phyloP scores from a whole-genome alignment of 768 basidiomycete species.

The Leccinum incarnatum region DNA sequence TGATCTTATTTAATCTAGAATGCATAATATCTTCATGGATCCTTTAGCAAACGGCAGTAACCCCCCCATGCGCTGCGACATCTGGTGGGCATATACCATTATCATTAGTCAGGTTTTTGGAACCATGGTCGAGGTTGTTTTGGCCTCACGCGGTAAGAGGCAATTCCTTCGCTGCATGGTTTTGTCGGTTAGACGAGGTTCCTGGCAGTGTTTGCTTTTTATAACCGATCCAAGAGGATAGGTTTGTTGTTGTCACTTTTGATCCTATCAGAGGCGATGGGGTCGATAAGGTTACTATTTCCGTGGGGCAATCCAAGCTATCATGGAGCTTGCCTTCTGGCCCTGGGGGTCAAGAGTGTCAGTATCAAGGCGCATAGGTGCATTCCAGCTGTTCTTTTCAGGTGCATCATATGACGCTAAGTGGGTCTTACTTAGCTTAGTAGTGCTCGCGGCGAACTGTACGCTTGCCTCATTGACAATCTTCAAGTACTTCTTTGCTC shows the following conservation, averaged over 20 bases:
- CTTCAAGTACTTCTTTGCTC: slow-evolving; percentile 17
- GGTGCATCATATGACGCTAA: neutral
- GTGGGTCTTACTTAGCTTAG: slow-evolving; percentile 4
- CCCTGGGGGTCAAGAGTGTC: neutral
- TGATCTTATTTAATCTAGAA: slow-evolving; percentile 2
- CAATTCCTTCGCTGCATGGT: no score
- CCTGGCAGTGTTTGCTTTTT: slow-evolving; percentile 17
- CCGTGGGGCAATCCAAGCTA: neutral
- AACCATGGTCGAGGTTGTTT: slow-evolving; percentile 15
- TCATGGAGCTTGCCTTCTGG: slow-evolving; percentile 12
- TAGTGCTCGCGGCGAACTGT: slow-evolving; percentile 15
- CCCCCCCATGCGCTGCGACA: slow-evolving; percentile 2
- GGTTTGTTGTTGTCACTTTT: slow-evolving; percentile 5
- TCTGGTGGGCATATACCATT: slow-evolving; percentile 11
- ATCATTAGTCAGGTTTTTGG: slow-evolving; percentile 3
- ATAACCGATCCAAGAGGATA: slow-evolving; percentile 16
- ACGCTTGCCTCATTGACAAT: slow-evolving; percentile 13
- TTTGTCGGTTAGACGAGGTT: neutral
- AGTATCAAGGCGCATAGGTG: slow-evolving; percentile 8
- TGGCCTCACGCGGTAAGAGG: slow-evolving; percentile 17
- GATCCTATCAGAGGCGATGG: slow-evolving; percentile 4
- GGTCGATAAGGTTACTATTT: slow-evolving; percentile 2
- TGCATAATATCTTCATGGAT: slow-evolving; percentile 14
- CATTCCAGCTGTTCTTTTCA: neutral
- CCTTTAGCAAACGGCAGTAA: slow-evolving; percentile 11